A percentile compares a stretch with the other conserved stretches of the same genome.
phyloP scores from a whole-genome alignment of 2,329 filamentous ascomycete genomes.

The Fusarium equiseti region DNA sequence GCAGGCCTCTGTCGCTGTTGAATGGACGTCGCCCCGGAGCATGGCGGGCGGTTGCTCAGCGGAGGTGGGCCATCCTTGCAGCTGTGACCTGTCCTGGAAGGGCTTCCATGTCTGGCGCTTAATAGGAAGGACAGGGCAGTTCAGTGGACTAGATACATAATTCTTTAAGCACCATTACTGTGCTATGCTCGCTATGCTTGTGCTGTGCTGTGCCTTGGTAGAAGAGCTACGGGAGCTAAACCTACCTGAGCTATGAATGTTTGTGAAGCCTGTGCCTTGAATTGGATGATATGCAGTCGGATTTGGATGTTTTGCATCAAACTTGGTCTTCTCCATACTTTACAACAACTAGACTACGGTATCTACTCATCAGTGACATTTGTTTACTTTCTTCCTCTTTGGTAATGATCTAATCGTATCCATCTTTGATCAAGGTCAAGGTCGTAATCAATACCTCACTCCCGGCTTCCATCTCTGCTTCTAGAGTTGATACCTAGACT shows the following conservation, averaged over 20 bases:
- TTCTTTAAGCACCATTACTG: not conserved
- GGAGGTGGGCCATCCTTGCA: conserved; percentile 46
- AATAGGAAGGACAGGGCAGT: conserved; percentile 29
- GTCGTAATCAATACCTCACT: conserved; percentile 13
- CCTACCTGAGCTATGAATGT: conserved; percentile 24
- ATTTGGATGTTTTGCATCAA: conserved; percentile 43
- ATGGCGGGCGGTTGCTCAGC: conserved; percentile 46
- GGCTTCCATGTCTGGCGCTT: conserved; percentile 42
- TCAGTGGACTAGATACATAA: conserved; percentile 1
- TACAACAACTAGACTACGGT: not conserved
- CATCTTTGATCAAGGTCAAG: not conserved
- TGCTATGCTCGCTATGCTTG: conserved; percentile 30
- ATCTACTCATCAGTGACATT: not conserved
- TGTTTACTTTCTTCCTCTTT: conserved; percentile 18
- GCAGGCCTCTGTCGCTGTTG: conserved; percentile 37
- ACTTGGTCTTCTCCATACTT: conserved; percentile 26
- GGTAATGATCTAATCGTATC: conserved; percentile 2
- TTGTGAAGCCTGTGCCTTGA: conserved; percentile 39
- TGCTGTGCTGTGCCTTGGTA: conserved; percentile 26
- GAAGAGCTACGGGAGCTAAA: not conserved
- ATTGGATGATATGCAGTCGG: conserved; percentile 41
- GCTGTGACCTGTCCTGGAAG: conserved; percentile 17
- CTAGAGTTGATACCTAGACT: conserved; percentile 19
- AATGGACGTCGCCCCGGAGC: conserved; percentile 43
- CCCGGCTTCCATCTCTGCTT: conserved; percentile 33